phyloP scores from a whole-genome alignment of 2,329 filamentous ascomycete genomes.

The Trichoderma asperellum region DNA sequence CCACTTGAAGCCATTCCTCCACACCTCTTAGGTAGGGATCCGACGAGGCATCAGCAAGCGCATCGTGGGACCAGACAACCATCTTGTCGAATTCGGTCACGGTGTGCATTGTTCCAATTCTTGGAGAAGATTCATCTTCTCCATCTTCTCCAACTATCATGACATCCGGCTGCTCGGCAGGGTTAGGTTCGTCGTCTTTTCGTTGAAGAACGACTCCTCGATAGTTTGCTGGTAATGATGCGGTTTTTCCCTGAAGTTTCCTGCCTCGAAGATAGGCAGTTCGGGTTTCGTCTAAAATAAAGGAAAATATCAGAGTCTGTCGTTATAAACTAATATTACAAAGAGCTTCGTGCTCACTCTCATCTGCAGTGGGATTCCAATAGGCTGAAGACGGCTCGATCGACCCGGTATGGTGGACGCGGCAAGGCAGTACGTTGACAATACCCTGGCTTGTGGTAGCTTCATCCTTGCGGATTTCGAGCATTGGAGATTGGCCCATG shows the following conservation, averaged over 20 bases:
- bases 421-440: constrained; percentile 78
- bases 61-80: constrained; percentile 84
- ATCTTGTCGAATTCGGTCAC: constrained; percentile 73
- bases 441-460: constrained; percentile 46
- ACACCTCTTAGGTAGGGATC: constrained; percentile 77
- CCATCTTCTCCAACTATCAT: constrained; percentile 32
- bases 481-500: constrained; percentile 51
- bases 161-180: constrained; percentile 8
- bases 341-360: constrained; percentile 8
- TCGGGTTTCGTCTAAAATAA: constrained; percentile 52
- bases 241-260: constrained; percentile 69
- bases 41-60: constrained; percentile 59
- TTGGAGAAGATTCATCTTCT: constrained; percentile 48
- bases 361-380: constrained; percentile 66
- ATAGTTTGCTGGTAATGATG: constrained; percentile 73
- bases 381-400: constrained; percentile 66
- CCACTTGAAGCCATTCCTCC: constrained; percentile 78
- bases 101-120: constrained; percentile 63
- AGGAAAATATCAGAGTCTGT: background rate
- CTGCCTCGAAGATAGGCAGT: constrained; percentile 78
- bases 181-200: constrained; percentile 38
- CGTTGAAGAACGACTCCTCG: constrained; percentile 61
- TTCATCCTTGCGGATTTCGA: constrained; percentile 43
- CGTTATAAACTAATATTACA: background rate
- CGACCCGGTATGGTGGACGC: constrained; percentile 75